Evolutionary conservation across 352 stramenopile species (phyloP).

Genomic region (Phytophthora fragariae): DNA sequence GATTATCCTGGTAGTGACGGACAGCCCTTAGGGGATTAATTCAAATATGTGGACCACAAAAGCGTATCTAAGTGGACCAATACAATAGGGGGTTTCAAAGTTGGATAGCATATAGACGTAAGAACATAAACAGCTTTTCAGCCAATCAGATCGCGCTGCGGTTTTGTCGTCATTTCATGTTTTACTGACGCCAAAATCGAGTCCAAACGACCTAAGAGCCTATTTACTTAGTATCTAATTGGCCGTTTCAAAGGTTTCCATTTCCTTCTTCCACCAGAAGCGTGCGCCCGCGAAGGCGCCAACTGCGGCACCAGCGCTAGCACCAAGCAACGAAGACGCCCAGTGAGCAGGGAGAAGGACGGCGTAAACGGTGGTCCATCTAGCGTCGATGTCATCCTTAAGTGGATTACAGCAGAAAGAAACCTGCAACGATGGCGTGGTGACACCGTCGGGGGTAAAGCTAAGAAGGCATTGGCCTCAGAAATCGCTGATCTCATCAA

Average conservation of each 20-base stretch:
- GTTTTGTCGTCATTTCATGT: no score
- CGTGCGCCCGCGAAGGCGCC: background rate
- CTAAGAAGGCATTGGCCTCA: conserved; percentile 14
- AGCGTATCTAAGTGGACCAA: no score
- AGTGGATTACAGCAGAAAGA: conserved; percentile 11
- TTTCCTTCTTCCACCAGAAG: background rate
- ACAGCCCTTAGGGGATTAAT: no score
- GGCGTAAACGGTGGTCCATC: conserved; percentile 6
- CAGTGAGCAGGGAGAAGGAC: conserved; percentile 16
- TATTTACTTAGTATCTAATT: background rate
- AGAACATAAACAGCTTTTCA: no score
- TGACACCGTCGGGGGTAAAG: conserved; percentile 8
- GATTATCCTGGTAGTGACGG: no score
- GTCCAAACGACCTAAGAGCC: no score
- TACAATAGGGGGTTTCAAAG: no score
- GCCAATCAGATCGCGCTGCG: no score
- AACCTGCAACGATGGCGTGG: conserved; percentile 17
- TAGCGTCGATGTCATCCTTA: conserved; percentile 11
- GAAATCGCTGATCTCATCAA: conserved; percentile 18
- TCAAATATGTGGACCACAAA: no score
- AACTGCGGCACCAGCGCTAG: background rate
- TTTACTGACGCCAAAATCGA: no score
- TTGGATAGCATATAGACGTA: no score
- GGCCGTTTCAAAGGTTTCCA: background rate
- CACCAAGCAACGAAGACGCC: background rate